phyloP scores from a whole-genome alignment of 2,329 filamentous ascomycete genomes.

The Aspergillus fructus region DNA sequence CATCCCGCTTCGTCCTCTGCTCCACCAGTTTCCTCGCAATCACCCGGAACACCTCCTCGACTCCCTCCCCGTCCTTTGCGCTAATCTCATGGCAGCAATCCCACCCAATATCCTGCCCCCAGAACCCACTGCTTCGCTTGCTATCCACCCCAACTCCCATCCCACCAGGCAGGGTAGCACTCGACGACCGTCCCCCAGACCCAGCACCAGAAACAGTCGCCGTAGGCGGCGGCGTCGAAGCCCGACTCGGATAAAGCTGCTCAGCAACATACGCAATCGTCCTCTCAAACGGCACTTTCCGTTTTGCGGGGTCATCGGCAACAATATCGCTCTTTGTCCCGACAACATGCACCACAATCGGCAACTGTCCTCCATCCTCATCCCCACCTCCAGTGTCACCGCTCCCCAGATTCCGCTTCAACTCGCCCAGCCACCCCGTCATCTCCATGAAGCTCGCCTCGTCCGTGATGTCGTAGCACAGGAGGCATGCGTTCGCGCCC shows the following conservation, averaged over 20 bases:
- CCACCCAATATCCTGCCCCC: conserved; percentile 92
- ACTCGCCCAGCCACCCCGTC: conserved; percentile 84
- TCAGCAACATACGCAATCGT: conserved; percentile 96
- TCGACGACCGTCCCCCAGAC: conserved; percentile 24
- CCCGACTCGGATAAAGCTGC: conserved; percentile 72
- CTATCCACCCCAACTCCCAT: conserved; percentile 36
- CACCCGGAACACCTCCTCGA: conserved; percentile 93
- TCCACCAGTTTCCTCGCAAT: conserved; percentile 83
- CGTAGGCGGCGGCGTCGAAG: conserved; percentile 67
- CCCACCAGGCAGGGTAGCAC: conserved; percentile 21
- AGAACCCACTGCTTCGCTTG: conserved; percentile 54
- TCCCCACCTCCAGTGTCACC: conserved; percentile 57
- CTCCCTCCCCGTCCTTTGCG: conserved; percentile 89
- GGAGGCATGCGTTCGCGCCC: conserved; percentile 87
- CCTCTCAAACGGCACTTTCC: conserved; percentile 88
- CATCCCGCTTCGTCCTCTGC: conserved; percentile 58
- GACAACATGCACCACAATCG: conserved; percentile 89
- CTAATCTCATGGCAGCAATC: conserved; percentile 97
- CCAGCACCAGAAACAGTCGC: conserved; percentile 39
- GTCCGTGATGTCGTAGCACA: conserved; percentile 93
- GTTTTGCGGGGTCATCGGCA: conserved; percentile 71
- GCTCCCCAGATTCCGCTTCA: conserved; percentile 71
- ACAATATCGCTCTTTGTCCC: conserved; percentile 93
- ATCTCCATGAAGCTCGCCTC: conserved; percentile 84
- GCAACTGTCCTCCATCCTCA: conserved; percentile 30